Evolutionary conservation across 2,329 filamentous ascomycete species (phyloP).

Genomic region (Aspergillus sp.): DNA sequence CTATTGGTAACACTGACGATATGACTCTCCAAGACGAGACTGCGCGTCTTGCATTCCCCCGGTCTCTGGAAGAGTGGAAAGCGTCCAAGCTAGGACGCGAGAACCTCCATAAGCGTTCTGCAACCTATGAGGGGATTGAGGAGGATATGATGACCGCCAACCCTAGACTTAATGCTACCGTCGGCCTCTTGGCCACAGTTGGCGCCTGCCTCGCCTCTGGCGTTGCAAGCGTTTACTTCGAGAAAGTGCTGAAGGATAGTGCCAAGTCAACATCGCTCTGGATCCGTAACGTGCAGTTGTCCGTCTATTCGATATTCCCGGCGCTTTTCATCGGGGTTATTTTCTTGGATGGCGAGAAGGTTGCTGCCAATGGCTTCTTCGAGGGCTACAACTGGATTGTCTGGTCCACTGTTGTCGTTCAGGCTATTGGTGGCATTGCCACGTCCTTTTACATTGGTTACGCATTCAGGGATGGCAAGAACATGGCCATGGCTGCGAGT

Average conservation of each 20-base stretch:
- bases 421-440: constrained; percentile 82
- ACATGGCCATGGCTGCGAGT: constrained; percentile 89
- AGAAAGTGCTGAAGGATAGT: constrained; percentile 91
- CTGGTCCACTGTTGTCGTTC: constrained; percentile 79
- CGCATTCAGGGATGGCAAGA: constrained; percentile 88
- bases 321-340: constrained; percentile 83
- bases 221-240: constrained; percentile 68
- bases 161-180: constrained; percentile 70
- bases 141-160: constrained; percentile 57
- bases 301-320: constrained; percentile 90
- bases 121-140: constrained; percentile 86
- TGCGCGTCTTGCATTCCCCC: constrained; percentile 68
- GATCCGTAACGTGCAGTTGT: constrained; percentile 92
- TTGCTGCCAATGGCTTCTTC: constrained; percentile 85
- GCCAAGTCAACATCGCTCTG: constrained; percentile 75
- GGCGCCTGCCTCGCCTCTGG: constrained; percentile 78
- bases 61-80: constrained; percentile 74
- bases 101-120: constrained; percentile 68
- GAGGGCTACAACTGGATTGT: constrained; percentile 91
- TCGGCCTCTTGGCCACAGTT: constrained; percentile 77
- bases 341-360: constrained; percentile 81
- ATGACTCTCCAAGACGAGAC: constrained; percentile 59
- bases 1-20: constrained; percentile 60
- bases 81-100: constrained; percentile 53
- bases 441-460: constrained; percentile 79